These are phyloP conservation scores for Verticillium klebahnii DNA, from an alignment of 2,329 filamentous ascomycete genomes.

Conservation along the genomic window DNA sequence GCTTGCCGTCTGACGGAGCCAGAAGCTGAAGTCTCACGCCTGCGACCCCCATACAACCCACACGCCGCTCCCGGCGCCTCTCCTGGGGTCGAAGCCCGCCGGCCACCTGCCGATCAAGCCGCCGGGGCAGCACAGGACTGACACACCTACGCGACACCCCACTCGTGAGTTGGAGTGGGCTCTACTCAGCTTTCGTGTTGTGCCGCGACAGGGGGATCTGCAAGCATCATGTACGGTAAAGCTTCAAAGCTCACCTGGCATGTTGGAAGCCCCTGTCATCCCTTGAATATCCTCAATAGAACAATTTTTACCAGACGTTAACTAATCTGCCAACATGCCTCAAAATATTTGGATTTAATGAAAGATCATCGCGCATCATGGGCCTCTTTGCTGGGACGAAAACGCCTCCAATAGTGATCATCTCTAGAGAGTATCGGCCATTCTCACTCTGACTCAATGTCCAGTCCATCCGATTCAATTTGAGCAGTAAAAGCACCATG, in stretches of 20 bases:
- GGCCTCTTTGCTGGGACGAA: constrained; percentile 42
- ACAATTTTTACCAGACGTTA: no score
- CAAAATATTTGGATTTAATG: no score
- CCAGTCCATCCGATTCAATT: constrained; percentile 74
- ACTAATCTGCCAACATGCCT: no score
- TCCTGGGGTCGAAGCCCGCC: background rate
- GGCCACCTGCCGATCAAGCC: background rate
- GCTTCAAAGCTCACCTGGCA: no score
- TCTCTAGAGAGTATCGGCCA: constrained; percentile 67
- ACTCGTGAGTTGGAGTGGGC: background rate
- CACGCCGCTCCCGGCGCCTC: background rate
- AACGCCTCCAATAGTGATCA: constrained; percentile 73
- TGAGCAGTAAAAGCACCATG: constrained; percentile 65
- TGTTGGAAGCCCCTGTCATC: no score
- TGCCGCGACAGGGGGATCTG: no score
- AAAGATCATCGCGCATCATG: no score
- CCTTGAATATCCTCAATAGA: no score
- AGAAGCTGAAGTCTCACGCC: background rate
- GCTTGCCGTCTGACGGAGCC: background rate
- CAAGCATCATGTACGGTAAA: no score
- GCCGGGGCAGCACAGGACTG: background rate
- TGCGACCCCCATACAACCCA: background rate
- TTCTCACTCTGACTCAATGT: constrained; percentile 60
- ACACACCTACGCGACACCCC: background rate
- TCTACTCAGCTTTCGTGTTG: no score